Evolutionary conservation across 2,329 filamentous ascomycete species (phyloP).

Genomic region (Botrytis tulipae): DNA sequence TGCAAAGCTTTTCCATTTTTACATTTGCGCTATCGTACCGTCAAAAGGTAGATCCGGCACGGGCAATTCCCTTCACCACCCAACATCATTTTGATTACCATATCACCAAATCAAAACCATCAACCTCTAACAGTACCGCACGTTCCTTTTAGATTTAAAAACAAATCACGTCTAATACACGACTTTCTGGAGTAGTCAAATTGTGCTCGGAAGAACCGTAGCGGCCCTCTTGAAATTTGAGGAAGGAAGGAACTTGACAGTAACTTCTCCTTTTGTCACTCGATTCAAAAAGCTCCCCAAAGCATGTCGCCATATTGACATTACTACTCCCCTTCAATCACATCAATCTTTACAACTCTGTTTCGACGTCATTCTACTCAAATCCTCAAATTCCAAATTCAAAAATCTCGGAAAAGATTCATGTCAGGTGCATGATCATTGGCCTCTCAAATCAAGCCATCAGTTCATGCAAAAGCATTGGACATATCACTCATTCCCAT

Average conservation of each 20-base stretch:
- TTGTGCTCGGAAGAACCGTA: background rate
- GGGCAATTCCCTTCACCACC: background rate
- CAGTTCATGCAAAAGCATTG: conserved; percentile 25
- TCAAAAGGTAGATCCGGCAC: conserved; percentile 9
- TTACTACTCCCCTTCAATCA: background rate
- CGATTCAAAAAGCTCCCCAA: background rate
- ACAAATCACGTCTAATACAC: background rate
- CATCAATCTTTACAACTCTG: conserved; percentile 21
- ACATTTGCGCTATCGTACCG: background rate
- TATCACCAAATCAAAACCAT: background rate
- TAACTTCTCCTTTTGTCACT: background rate
- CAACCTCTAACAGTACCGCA: background rate
- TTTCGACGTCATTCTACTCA: conserved; percentile 26
- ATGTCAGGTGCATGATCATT: conserved; percentile 23
- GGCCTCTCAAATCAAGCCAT: conserved; percentile 21
- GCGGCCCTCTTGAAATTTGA: background rate
- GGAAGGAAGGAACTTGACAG: background rate
- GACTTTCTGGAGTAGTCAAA: background rate
- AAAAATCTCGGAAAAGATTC: background rate
- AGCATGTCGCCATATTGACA: background rate
- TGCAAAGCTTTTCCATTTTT: background rate
- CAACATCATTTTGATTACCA: background rate
- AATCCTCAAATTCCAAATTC: conserved; percentile 2
- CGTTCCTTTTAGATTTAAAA: conserved; percentile 3
- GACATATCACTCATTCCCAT: background rate